Percentiles rank a stretch among this genome's conserved stretches.
These are phyloP conservation scores for Leptographium procerum DNA, from an alignment of 2,329 filamentous ascomycete genomes.

Conservation along the genomic window DNA sequence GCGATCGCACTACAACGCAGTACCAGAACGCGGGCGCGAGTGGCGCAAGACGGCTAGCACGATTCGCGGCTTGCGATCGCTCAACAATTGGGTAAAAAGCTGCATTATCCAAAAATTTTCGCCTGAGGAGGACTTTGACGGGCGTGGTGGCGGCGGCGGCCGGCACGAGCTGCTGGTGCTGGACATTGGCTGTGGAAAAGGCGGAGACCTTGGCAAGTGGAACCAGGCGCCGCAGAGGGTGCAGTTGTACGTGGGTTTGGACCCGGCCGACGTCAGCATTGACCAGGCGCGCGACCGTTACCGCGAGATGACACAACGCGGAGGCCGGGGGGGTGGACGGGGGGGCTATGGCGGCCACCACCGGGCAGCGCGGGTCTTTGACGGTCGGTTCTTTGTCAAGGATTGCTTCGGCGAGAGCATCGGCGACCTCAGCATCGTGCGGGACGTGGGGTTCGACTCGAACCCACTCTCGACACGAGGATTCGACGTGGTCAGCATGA, in stretches of 20 bases:
- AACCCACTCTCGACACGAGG: conserved; percentile 62
- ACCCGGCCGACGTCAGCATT: conserved; percentile 87
- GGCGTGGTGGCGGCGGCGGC: conserved; percentile 41
- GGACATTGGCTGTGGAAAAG: conserved; percentile 94
- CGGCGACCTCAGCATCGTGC: conserved; percentile 68
- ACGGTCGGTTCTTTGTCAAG: conserved; percentile 79
- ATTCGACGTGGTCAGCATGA: conserved; percentile 95
- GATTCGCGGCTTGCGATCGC: conserved; percentile 86
- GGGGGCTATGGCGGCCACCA: conserved; percentile 17
- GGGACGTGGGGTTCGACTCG: conserved; percentile 78
- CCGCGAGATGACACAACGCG: conserved; percentile 53
- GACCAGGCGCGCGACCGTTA: conserved; percentile 83
- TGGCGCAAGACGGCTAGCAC: conserved; percentile 91
- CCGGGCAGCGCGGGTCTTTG: conserved; percentile 53
- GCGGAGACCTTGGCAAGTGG: conserved; percentile 92
- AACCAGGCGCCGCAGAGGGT: conserved; percentile 83
- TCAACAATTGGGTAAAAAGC: conserved; percentile 99
- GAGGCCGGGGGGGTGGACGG: conserved; percentile 34
- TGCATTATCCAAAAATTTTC: conserved; percentile 95
- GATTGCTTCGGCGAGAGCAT: conserved; percentile 86
- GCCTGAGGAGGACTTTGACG: conserved; percentile 61
- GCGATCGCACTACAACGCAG: conserved; percentile 87
- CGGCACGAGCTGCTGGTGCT: conserved; percentile 62
- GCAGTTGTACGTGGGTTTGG: conserved; percentile 86
- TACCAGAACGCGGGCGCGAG: conserved; percentile 83